Base-by-base conservation (phyloP, 2,329 filamentous ascomycete genomes). In the Colletotrichum tanaceti region DNA sequence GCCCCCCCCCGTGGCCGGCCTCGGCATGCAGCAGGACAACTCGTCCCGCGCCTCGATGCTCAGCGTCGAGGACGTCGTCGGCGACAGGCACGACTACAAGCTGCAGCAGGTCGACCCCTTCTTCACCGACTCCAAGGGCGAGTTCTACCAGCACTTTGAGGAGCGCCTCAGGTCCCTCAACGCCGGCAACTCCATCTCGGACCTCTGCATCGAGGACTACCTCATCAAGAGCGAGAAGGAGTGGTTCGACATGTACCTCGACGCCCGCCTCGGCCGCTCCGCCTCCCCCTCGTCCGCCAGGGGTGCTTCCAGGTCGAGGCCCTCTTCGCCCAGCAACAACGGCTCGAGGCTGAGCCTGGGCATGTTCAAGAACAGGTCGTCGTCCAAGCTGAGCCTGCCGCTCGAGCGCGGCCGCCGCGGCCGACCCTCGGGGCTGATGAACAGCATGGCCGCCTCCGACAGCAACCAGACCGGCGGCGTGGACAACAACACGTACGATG, bases 101-200 rank as follows among this genome's bases (percentile, higher is more conserved):
- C 83, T 90, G 14, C 89, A 91, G 73, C 88, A 90, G 65, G 87
- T 91, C 0, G 88, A 89, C 71, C 89, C 89, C 4, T 89, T 88
- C 79, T 91, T 91, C 79, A 90, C 86, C 5, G 89, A 91, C 74
- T 84, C 85, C 52, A 87, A 83, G 39, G 89, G 88, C 43, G 82
- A 89, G 70, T 91, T 89, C 76, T 88, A 86, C 72, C 82, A 82
- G 69, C 82, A 79, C 1, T 91, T 90, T 70, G 85, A 87, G 68
- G 83, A 85, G 75, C 85, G 82, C 72, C 82, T 91, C 3, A 84
- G 87, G 41, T 77, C 78, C 2, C 79, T 91, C 22, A 77, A 74
- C 60, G 87, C 85, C 10, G 81, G 83, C 68, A 89, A 86, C 70
- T 90, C 88, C 0, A 84, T 87, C 67, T 83, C 79, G 0, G 80